Conservation (phyloP, 257 asterid genomes). For the Rhazya stricta region DNA sequence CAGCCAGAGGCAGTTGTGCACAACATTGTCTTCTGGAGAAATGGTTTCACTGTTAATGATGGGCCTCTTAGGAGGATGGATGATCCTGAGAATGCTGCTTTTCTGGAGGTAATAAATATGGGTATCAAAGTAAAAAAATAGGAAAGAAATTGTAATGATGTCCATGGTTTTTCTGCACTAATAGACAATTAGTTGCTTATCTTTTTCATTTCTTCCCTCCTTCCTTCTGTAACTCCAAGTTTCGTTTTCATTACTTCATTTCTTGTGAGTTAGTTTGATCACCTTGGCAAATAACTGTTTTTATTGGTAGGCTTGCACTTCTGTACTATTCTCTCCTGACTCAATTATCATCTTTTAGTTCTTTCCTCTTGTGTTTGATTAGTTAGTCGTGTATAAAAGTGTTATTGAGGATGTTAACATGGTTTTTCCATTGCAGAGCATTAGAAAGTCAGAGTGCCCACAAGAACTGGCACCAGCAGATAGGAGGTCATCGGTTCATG, state of each 20-base stretch:
- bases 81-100: conserved; percentile 83
- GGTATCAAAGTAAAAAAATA: not conserved
- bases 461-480: conserved; percentile 87
- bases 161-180: not conserved
- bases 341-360: not conserved
- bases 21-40: conserved; percentile 93
- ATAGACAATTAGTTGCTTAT: not conserved
- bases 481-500: conserved; percentile 65
- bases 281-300: not conserved
- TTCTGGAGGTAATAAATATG: conserved; percentile 61
- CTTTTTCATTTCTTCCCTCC: not conserved
- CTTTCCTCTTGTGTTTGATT: not conserved
- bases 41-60: conserved; percentile 86
- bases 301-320: not conserved
- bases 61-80: conserved; percentile 93
- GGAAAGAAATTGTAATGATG: not conserved
- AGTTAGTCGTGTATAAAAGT: not conserved
- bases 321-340: not conserved
- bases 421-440: conserved; percentile 52
- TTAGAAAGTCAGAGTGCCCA: conserved; percentile 82
- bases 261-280: not conserved
- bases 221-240: too few species aligned
- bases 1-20: conserved; percentile 72
- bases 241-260: not conserved
- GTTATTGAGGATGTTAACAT: not conserved